Evolutionary conservation across 108 stramenopile species (phyloP).

Genomic region (Cyclostephanos tholiformis): DNA sequence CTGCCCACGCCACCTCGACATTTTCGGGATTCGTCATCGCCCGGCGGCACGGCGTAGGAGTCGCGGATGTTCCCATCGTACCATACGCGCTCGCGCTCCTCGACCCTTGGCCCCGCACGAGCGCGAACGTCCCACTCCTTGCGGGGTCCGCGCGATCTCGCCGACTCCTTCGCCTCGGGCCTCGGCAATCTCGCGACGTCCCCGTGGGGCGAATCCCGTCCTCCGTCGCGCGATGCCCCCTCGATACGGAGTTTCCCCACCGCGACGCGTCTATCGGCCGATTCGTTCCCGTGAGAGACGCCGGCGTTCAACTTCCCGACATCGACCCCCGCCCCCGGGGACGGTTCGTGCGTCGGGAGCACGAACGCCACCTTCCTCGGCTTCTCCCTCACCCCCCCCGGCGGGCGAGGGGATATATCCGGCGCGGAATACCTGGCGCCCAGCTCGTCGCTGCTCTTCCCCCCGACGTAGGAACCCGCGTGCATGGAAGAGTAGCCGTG

Average conservation of each 20-base stretch:
- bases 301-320: slow-evolving; percentile 8
- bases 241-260: slow-evolving; percentile 19
- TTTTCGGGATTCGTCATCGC: too few species aligned
- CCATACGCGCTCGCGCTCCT: slow-evolving; percentile 11
- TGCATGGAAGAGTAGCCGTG: slow-evolving; percentile 34
- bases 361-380: slow-evolving; percentile 4
- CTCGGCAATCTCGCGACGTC: slow-evolving; percentile 14
- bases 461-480: slow-evolving; percentile 18
- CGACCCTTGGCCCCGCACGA: not conserved
- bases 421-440: slow-evolving; percentile 37
- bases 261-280: not conserved
- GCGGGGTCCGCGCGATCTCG: slow-evolving; percentile 3
- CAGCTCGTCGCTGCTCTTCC: slow-evolving; percentile 34
- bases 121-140: slow-evolving; percentile 2
- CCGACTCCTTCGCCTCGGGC: not conserved
- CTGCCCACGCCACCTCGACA: slow-evolving; percentile 14
- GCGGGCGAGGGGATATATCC: slow-evolving; percentile 1
- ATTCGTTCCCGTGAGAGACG: not conserved
- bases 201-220: not conserved
- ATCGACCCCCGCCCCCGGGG: slow-evolving; percentile 1
- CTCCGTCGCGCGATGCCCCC: not conserved
- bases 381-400: not conserved
- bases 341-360: not conserved
- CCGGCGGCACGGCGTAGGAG: slow-evolving; percentile 4
- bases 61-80: slow-evolving; percentile 14